Conservation (phyloP, 305 asterid genomes). For the Rubia balearica region DNA sequence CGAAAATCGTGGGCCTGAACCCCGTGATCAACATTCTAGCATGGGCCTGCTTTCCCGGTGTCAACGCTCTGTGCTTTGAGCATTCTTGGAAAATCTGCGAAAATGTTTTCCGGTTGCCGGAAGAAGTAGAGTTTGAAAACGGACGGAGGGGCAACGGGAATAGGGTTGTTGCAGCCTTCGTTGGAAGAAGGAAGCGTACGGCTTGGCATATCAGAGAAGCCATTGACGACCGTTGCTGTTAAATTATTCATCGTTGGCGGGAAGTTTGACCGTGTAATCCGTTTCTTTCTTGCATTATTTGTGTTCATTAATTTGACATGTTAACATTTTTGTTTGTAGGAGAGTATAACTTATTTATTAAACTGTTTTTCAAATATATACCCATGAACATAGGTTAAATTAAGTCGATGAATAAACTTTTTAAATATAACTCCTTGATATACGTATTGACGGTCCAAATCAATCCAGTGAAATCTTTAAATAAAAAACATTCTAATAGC, state of each 20-base stretch:
- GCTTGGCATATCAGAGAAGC: constrained; percentile 28
- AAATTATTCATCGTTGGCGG: constrained; percentile 44
- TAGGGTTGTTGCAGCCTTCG: constrained; percentile 19
- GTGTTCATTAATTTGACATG: too few relatives aligned
- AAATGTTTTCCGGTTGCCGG: constrained; percentile 42
- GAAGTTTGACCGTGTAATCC: constrained; percentile 4
- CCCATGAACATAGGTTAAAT: too few relatives aligned
- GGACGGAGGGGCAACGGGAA: constrained; percentile 12
- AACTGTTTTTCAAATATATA: too few relatives aligned
- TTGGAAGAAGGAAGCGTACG: constrained; percentile 24
- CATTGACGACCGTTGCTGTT: constrained; percentile 39
- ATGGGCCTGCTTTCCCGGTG: constrained; percentile 65
- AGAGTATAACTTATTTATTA: too few relatives aligned
- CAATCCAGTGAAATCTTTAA: too few relatives aligned
- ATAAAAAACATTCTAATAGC: too few relatives aligned
- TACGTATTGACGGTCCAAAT: too few relatives aligned
- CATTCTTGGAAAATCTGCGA: constrained; percentile 68
- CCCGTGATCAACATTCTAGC: constrained; percentile 62
- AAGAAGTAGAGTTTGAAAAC: constrained; percentile 26
- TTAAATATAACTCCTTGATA: too few relatives aligned
- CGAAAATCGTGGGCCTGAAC: constrained; percentile 67
- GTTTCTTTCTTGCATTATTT: not conserved
- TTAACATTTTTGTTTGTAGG: too few relatives aligned
- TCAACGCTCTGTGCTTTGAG: constrained; percentile 37
- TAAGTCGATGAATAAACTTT: too few relatives aligned